Conservation (phyloP, 192 early-diverging fungal species). For the Podila horticola region DNA sequence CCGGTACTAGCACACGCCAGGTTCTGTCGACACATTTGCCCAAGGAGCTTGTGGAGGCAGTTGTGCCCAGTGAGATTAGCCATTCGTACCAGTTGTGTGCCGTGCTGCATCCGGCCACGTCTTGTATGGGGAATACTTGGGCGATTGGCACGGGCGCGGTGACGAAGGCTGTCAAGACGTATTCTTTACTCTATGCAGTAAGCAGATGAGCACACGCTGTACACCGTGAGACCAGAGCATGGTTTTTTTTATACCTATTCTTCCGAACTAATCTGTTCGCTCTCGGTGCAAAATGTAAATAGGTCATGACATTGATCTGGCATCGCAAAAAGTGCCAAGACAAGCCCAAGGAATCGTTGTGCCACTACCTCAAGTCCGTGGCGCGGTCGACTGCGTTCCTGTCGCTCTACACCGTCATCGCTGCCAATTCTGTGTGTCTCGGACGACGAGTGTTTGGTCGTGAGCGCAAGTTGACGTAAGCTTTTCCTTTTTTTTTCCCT, state of each 20-base stretch:
- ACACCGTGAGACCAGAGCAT: too few relatives aligned
- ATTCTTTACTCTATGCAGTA: slow-evolving; percentile 63
- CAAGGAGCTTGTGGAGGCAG: slow-evolving; percentile 58
- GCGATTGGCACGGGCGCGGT: slow-evolving; percentile 57
- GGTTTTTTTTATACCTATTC: too few relatives aligned
- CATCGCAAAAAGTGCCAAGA: slow-evolving; percentile 33
- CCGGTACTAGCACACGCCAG: slow-evolving; percentile 18
- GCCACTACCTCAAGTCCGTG: slow-evolving; percentile 62
- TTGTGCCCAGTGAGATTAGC: slow-evolving; percentile 50
- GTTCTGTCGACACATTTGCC: slow-evolving; percentile 17
- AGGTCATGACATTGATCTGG: slow-evolving; percentile 60
- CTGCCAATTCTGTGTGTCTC: slow-evolving; percentile 61
- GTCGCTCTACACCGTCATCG: slow-evolving; percentile 57
- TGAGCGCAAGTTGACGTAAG: slow-evolving; percentile 33
- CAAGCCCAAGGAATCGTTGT: slow-evolving; percentile 51
- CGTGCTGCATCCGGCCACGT: slow-evolving; percentile 61
- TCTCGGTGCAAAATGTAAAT: too few relatives aligned
- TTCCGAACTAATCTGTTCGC: too few relatives aligned
- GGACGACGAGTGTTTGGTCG: slow-evolving; percentile 57
- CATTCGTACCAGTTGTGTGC: slow-evolving; percentile 68
- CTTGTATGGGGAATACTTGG: slow-evolving; percentile 53
- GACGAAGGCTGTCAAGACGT: slow-evolving; percentile 64
- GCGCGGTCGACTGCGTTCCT: slow-evolving; percentile 69
- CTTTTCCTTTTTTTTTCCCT: too few relatives aligned
- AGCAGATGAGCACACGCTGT: too few relatives aligned